phyloP scores from a whole-genome alignment of 1,284 basidiomycete species.

The Cutaneotrichosporon sp. region DNA sequence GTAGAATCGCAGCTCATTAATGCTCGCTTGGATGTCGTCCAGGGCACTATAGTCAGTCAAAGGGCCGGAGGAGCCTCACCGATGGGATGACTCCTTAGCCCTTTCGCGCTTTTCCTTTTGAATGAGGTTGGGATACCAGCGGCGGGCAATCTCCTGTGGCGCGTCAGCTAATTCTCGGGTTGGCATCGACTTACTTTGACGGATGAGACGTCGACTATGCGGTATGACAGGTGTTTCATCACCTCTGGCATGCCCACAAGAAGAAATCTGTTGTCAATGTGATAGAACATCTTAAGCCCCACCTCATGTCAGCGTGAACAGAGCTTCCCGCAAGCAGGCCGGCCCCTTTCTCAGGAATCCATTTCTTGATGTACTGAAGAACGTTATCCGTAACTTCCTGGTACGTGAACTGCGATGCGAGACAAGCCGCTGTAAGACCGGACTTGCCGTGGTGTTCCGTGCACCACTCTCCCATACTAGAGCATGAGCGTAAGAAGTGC shows the following conservation, averaged over 20 bases:
- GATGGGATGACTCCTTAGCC: constrained; percentile 36
- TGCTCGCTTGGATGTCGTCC: constrained; percentile 51
- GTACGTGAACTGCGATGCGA: constrained; percentile 43
- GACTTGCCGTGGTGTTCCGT: constrained; percentile 45
- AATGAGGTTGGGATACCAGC: constrained; percentile 49
- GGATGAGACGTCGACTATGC: constrained; percentile 50
- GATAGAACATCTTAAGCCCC: not conserved
- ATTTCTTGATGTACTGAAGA: constrained; percentile 50
- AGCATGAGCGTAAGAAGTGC: not conserved
- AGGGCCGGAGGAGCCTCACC: too few species aligned
- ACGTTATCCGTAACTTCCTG: constrained; percentile 46
- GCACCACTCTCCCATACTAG: constrained; percentile 51
- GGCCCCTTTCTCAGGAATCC: constrained; percentile 48
- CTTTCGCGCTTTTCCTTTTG: constrained; percentile 28
- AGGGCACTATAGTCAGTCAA: too few species aligned
- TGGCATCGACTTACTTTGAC: constrained; percentile 40
- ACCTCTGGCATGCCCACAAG: constrained; percentile 50
- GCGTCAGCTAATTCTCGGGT: too few species aligned
- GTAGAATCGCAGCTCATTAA: constrained; percentile 50
- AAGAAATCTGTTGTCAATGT: constrained; percentile 39
- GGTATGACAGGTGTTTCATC: constrained; percentile 51
- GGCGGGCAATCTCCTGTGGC: constrained; percentile 49
- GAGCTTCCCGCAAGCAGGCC: constrained; percentile 52
- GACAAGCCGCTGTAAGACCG: constrained; percentile 45
- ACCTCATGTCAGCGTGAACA: constrained; percentile 53